Base-by-base conservation (phyloP, 345 rosid species). In the Eucalyptus sp. region DNA sequence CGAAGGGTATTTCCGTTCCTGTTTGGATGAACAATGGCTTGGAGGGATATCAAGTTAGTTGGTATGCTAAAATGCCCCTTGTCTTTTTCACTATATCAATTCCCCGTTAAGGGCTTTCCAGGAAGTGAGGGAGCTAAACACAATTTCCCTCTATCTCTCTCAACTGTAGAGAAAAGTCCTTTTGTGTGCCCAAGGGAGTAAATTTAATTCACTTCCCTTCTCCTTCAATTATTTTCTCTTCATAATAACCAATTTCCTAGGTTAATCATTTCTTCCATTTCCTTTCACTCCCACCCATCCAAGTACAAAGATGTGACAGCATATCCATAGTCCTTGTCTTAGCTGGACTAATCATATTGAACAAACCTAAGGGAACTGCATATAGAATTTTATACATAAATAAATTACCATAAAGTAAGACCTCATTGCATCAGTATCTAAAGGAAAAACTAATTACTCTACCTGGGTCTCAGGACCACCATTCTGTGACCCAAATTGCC, bases 381-480 rank as follows among this genome's bases (percentile, higher is more conserved):
- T 64, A 64, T 64, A 29, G 37, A n/a, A 64, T 64, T n/a, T 64
- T 17, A 50, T 24, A 31, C 58, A 44, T 24, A 52, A 41, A 41
- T 14, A 68, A 13, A 87, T 20, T 44, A 44, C 18, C 33, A 48
- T 52, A 13, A 88, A 37, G 49, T 52, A 10, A 76, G 84, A 41
- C 29, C 29, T 58, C 83, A 24, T 37, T 29, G 33, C 9, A 76
- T 79, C 48, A 31, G 50, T 49, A 24, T n/a, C 15, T 33, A 68
- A 66, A 50, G 84, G 50, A 20, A 76, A 86, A 29, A 29, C 33
- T 84, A 86, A 58, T 84, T n/a, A 54, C 54, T 24, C 84, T 92
- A 97, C 99, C 99, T 96, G 99, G 44, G 95, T 96, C 95, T 98
- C 99, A 88, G 90, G 88, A 88, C 98, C 93, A 88, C 96, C 98